Conservation (phyloP, 2,329 filamentous ascomycete species). For the Plenodomus lindquistii region DNA sequence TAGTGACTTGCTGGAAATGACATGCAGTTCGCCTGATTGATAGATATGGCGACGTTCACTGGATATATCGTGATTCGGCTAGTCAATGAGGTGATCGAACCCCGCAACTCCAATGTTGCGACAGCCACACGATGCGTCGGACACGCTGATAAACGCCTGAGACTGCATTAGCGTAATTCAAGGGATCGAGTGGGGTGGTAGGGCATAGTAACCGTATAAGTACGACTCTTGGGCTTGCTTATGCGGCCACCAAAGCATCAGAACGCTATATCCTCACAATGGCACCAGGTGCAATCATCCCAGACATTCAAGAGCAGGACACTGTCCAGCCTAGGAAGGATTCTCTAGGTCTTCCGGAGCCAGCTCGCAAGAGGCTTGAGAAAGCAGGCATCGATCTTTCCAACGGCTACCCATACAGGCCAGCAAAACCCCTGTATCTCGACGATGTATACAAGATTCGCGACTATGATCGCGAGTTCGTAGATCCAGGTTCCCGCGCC, state of each 20-base stretch:
- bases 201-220: constrained; percentile 17
- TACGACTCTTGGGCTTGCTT: background rate
- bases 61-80: constrained; percentile 34
- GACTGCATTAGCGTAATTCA: constrained; percentile 15
- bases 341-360: constrained; percentile 62
- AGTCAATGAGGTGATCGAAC: constrained; percentile 41
- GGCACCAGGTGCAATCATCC: constrained; percentile 62
- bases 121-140: constrained; percentile 7
- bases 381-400: constrained; percentile 72
- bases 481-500: constrained; percentile 55
- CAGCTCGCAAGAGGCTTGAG: constrained; percentile 62
- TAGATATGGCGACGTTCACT: constrained; percentile 27
- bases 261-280: constrained; percentile 41
- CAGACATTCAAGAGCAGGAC: constrained; percentile 61
- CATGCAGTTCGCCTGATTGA: constrained; percentile 14
- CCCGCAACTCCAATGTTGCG: constrained; percentile 34
- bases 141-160: background rate
- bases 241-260: constrained; percentile 1
- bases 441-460: constrained; percentile 72
- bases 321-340: constrained; percentile 66
- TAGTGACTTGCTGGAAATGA: background rate
- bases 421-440: constrained; percentile 67
- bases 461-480: constrained; percentile 45
- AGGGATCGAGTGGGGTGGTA: constrained; percentile 8
- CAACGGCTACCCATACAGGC: constrained; percentile 71